Percentiles rank a stretch among this genome's conserved stretches.
Evolutionary conservation across 129 eudicot genomes (phyloP).

Genomic region (Solidago caesia): DNA sequence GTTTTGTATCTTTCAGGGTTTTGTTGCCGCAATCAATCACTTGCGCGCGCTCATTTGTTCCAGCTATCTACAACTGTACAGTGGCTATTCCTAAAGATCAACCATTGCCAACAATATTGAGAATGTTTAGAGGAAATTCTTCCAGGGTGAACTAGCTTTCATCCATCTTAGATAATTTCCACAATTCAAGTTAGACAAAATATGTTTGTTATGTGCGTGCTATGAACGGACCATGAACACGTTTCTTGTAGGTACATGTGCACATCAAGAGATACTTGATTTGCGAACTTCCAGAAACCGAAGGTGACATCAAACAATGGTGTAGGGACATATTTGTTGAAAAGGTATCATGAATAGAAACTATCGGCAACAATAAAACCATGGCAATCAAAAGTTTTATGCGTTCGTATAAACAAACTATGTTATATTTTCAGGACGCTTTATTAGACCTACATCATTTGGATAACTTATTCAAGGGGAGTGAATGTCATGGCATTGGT

Average conservation of each 20-base stretch:
- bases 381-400: not conserved
- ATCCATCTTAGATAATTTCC: not conserved
- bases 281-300: conserved; percentile 64
- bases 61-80: conserved; percentile 64
- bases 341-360: conserved; percentile 46
- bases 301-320: conserved; percentile 69
- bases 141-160: conserved; percentile 45
- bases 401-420: not conserved
- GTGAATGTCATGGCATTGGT: conserved; percentile 59
- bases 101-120: conserved; percentile 58
- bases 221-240: not conserved
- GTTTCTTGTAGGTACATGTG: conserved; percentile 61
- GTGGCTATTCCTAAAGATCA: conserved; percentile 54
- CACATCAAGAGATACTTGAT: conserved; percentile 65
- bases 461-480: conserved; percentile 45
- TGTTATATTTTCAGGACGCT: conserved; percentile 53
- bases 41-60: conserved; percentile 66
- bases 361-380: not conserved
- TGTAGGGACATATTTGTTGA: conserved; percentile 69
- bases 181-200: not conserved
- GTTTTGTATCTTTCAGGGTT: conserved; percentile 49
- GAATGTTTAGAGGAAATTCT: conserved; percentile 58
- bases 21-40: conserved; percentile 57
- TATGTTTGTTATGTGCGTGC: not conserved
- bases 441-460: conserved; percentile 59